Evolutionary conservation across 805 yeast species (phyloP).

Genomic region (Candida glaebosa): DNA sequence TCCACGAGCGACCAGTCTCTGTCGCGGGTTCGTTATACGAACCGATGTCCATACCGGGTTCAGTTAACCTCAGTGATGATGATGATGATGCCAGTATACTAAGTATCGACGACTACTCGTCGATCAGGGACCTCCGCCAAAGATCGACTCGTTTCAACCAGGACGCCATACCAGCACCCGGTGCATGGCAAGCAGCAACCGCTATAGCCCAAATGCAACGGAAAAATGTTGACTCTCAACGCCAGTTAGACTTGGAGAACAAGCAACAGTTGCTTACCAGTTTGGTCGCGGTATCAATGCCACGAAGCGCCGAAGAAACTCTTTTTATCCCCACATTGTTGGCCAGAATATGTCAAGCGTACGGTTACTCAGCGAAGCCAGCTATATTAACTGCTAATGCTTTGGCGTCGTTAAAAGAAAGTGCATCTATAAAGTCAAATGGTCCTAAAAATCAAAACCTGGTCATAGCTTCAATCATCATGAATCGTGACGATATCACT

Average conservation of each 20-base stretch:
- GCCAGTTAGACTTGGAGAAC: slow-evolving; percentile 20
- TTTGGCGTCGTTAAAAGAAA: slow-evolving; percentile 63
- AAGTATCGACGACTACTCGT: slow-evolving; percentile 25
- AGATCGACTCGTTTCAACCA: slow-evolving; percentile 6
- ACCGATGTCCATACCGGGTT: slow-evolving; percentile 29
- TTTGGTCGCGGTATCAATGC: slow-evolving; percentile 66
- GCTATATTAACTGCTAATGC: slow-evolving; percentile 70
- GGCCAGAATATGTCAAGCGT: slow-evolving; percentile 64
- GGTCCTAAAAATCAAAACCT: slow-evolving; percentile 8
- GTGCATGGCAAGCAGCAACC: slow-evolving; percentile 62
- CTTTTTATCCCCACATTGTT: slow-evolving; percentile 68
- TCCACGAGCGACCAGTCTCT: slow-evolving; percentile 63
- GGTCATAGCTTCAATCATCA: slow-evolving; percentile 19
- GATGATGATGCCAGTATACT: slow-evolving; percentile 26
- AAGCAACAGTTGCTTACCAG: slow-evolving; percentile 38
- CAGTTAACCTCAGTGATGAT: slow-evolving; percentile 48
- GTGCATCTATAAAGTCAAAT: slow-evolving; percentile 14
- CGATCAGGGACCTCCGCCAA: slow-evolving; percentile 5
- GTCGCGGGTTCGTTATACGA: slow-evolving; percentile 55
- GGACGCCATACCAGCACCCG: slow-evolving; percentile 71
- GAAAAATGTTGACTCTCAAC: slow-evolving; percentile 14
- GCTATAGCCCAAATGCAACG: slow-evolving; percentile 56
- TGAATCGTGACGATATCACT: slow-evolving; percentile 20
- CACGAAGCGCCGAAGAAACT: slow-evolving; percentile 76
- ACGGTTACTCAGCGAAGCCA: slow-evolving; percentile 69